Conservation (phyloP, 495 filamentous ascomycete genomes). For the Aspergillus olivimuriae region DNA sequence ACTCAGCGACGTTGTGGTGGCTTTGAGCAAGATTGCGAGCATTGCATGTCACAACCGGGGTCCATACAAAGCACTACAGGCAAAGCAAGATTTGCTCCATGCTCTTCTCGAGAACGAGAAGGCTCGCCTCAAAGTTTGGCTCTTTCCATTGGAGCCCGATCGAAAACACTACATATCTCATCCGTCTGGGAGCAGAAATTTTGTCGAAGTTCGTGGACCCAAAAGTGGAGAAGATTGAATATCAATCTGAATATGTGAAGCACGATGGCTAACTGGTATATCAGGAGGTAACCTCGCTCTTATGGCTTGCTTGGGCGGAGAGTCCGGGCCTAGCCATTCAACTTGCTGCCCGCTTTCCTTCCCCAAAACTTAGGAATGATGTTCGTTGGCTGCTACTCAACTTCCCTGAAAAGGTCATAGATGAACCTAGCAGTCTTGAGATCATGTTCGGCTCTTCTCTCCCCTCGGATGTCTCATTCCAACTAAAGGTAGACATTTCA, state of each 20-base stretch:
- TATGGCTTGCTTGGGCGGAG: conserved; percentile 81
- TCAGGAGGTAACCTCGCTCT: conserved; percentile 43
- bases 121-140: conserved; percentile 79
- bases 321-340: conserved; percentile 78
- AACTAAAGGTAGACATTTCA: conserved; percentile 61
- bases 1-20: conserved; percentile 65
- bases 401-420: conserved; percentile 72
- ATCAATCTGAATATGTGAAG: neutral
- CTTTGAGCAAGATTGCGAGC: conserved; percentile 48
- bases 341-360: conserved; percentile 71
- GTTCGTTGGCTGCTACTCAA: conserved; percentile 72
- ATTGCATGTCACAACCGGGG: conserved; percentile 50
- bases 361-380: conserved; percentile 61
- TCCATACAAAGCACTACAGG: conserved; percentile 57
- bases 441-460: conserved; percentile 71
- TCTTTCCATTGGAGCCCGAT: conserved; percentile 71
- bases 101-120: conserved; percentile 80
- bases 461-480: conserved; percentile 70
- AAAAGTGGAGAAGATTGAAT: no score
- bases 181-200: conserved; percentile 22
- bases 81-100: conserved; percentile 74
- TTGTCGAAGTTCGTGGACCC: conserved; percentile 23
- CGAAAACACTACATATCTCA: conserved; percentile 48
- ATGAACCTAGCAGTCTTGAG: conserved; percentile 73
- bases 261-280: conserved; percentile 6